Base-by-base conservation (phyloP, 2,329 filamentous ascomycete genomes). In the Calcarisporium arbuscula region DNA sequence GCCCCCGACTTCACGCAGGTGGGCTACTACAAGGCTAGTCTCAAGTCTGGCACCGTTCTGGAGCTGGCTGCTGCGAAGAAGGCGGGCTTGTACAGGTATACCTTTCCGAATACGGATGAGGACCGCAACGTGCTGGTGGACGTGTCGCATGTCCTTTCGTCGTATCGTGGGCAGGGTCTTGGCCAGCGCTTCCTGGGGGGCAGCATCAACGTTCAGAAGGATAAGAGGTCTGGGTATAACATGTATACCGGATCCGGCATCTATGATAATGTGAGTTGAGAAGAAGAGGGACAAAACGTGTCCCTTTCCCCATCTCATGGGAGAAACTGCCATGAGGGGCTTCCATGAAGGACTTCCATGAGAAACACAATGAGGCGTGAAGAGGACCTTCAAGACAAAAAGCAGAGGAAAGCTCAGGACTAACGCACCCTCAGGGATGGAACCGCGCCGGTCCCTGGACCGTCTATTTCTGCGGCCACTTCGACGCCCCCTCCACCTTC, bases 181-280 rank as follows among this genome's bases (percentile, higher is more conserved):
- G 70, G 72, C n/a, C 79, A 83, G 51, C 64, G 67, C 22, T 83
- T 80, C 47, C 61, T 74, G 6, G 70, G 70, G n/a, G 79, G 79
- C 0, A 67, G 65, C 28, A 72, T 84, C 19, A 59, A 58, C 2
- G 61, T 80, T 3, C 55, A 58, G n/a, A 46, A 52, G 0, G 67
- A 73, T 20, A 19, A n/a, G 26, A 62, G 66, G 0, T 38, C 43
- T 2, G 52, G 48, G 6, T 20, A 39, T 0, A 32, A 58, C 19
- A 68, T 67, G 35, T 83, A 82, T 44, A 68, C 71, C 29, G 79
- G 78, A 0, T 67, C 60, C 23, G 78, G 79, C 1, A 70, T 69
- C 1, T 83, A 82, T 49, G 68, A 82, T 34, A 80, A 80, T 49
- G 77, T 67, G 42, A 44, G 60, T 50, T 12, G 15, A 2, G 16